These are phyloP conservation scores for Aphanocladium album DNA, from an alignment of 2,329 filamentous ascomycete genomes.

Conservation along the genomic window DNA sequence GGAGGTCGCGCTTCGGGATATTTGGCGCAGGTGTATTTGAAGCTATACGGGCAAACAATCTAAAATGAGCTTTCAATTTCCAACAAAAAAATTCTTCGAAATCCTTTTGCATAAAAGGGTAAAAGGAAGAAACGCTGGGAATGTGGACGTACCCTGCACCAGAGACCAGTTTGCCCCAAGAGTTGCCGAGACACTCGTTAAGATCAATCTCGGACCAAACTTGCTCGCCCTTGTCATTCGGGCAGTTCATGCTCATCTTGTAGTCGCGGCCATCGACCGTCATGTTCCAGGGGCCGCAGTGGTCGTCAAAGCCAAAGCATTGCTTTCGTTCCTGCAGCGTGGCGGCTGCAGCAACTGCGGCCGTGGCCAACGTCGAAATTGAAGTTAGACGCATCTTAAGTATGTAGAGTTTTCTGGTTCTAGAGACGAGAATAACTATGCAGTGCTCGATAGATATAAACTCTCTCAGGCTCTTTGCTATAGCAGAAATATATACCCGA, in stretches of 20 bases:
- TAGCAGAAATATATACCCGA: too few species aligned
- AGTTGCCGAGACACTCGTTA: background rate
- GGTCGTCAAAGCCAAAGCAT: background rate
- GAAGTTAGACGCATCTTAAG: background rate
- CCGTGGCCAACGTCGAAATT: background rate
- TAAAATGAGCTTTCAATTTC: too few species aligned
- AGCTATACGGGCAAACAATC: too few species aligned
- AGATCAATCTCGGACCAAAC: background rate
- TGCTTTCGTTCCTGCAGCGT: background rate
- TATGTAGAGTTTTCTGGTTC: background rate
- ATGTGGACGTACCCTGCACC: background rate
- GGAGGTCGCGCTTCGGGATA: background rate
- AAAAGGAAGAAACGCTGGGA: background rate
- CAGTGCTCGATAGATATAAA: background rate
- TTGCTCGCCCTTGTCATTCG: background rate
- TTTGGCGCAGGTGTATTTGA: background rate
- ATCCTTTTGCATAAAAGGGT: too few species aligned
- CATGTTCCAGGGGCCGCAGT: background rate
- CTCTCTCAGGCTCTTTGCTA: too few species aligned
- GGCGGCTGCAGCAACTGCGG: background rate
- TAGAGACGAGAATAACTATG: background rate
- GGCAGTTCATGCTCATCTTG: background rate
- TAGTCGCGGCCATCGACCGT: background rate
- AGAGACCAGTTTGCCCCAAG: background rate
- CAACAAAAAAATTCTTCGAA: too few species aligned